These are phyloP conservation scores for Hypoxylon sp. DNA, from an alignment of 2,329 filamentous ascomycete species.

Conservation along the genomic window DNA sequence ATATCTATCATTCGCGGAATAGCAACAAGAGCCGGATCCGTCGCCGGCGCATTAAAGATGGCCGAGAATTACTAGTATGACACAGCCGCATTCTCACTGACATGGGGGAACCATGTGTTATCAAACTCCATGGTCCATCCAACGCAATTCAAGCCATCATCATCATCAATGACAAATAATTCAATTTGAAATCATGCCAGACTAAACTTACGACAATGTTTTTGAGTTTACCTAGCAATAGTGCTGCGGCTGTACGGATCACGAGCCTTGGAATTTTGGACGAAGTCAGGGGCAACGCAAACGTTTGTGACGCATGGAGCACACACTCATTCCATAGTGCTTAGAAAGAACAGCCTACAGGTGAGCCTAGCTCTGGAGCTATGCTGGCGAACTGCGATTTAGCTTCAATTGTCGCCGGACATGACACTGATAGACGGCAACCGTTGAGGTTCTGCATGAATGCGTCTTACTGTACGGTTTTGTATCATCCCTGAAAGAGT, in stretches of 20 bases:
- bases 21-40: constrained; percentile 12
- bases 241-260: constrained; percentile 3
- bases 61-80: constrained; percentile 33
- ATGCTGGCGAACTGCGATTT: constrained; percentile 5
- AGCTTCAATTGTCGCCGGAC: constrained; percentile 15
- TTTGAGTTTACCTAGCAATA: constrained; percentile 14
- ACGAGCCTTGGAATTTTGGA: constrained; percentile 19
- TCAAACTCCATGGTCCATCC: not conserved
- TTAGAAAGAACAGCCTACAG: not conserved
- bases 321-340: constrained; percentile 3
- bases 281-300: constrained; percentile 29
- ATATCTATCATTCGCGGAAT: constrained; percentile 26
- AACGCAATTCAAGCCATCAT: constrained; percentile 2
- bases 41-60: constrained; percentile 37
- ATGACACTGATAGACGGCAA: not conserved
- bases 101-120: constrained; percentile 7
- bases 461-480: constrained; percentile 30
- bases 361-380: not conserved
- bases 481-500: constrained; percentile 16
- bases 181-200: constrained; percentile 6
- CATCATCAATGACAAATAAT: constrained; percentile 11
- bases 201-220: constrained; percentile 7
- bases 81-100: constrained; percentile 21
- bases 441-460: not conserved
- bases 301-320: constrained; percentile 5